Conservation (phyloP, 2,329 filamentous ascomycete species). For the Cordyceps farinosa region DNA sequence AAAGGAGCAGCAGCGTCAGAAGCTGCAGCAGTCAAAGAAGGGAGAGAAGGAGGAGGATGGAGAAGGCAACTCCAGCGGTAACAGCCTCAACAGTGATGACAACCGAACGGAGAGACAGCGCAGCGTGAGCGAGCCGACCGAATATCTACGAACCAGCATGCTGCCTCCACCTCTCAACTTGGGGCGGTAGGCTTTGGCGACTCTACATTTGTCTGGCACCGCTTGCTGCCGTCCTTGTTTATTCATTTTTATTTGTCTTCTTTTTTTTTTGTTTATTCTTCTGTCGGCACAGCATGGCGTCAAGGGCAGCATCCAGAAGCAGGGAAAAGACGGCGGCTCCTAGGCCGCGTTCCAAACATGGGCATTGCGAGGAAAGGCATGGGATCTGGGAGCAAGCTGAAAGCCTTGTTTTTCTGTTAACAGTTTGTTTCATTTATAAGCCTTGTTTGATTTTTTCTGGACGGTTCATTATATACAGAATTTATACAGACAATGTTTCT, state of each 20-base stretch:
- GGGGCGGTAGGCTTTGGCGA: slow-evolving; percentile 24
- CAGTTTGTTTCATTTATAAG: not conserved
- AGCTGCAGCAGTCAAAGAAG: slow-evolving; percentile 29
- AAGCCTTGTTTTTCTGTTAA: not conserved
- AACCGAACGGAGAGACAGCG: slow-evolving; percentile 57
- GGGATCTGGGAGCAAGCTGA: not conserved
- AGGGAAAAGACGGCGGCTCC: not conserved
- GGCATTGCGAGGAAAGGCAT: not conserved
- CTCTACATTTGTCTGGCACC: not conserved
- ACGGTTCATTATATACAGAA: not conserved
- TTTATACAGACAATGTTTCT: not conserved
- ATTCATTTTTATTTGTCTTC: not conserved
- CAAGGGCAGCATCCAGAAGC: not conserved
- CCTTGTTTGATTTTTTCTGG: not conserved
- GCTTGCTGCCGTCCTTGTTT: not conserved
- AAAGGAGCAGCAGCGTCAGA: slow-evolving; percentile 21
- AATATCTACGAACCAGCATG: slow-evolving; percentile 31
- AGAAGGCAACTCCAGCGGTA: slow-evolving; percentile 40
- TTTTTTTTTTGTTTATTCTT: slow-evolving; percentile 8
- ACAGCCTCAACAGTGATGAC: slow-evolving; percentile 28
- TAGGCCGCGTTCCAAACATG: not conserved
- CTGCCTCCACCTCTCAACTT: slow-evolving; percentile 34
- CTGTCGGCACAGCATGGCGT: slow-evolving; percentile 17
- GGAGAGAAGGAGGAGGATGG: slow-evolving; percentile 55
- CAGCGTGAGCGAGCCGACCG: slow-evolving; percentile 45